phyloP scores from a whole-genome alignment of 2,329 filamentous ascomycete genomes.

The Pseudogymnoascus sp. region DNA sequence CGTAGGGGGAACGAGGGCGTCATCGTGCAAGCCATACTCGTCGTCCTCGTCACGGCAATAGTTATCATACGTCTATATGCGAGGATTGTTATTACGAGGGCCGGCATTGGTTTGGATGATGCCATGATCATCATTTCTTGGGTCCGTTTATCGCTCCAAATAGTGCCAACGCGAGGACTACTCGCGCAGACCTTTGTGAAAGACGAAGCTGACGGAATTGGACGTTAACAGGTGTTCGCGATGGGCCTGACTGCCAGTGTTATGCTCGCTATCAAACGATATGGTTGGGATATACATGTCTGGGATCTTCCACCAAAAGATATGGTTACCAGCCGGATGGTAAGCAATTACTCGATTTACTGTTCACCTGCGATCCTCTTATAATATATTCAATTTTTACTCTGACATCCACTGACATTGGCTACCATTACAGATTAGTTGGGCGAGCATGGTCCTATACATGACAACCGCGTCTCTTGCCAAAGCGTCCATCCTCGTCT shows the following conservation, averaged over 20 bases:
- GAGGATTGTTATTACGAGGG: slow-evolving; percentile 37
- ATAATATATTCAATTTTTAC: not conserved
- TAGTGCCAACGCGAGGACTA: not conserved
- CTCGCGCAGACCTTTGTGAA: too few species aligned
- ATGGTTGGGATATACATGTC: slow-evolving; percentile 36
- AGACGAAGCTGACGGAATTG: not conserved
- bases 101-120: slow-evolving; percentile 42
- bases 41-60: slow-evolving; percentile 35
- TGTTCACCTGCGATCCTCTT: not conserved
- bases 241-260: slow-evolving; percentile 33
- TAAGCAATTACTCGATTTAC: not conserved
- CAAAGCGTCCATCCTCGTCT: slow-evolving; percentile 14
- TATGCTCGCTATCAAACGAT: slow-evolving; percentile 30
- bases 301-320: slow-evolving; percentile 31
- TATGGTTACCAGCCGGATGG: not conserved
- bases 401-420: not conserved
- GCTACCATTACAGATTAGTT: not conserved
- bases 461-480: slow-evolving; percentile 9
- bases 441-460: slow-evolving; percentile 13
- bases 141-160: slow-evolving; percentile 22
- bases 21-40: slow-evolving; percentile 36
- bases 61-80: slow-evolving; percentile 43
- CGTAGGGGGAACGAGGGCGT: slow-evolving; percentile 39
- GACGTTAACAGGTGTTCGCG: slow-evolving; percentile 26
- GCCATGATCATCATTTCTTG: slow-evolving; percentile 39